Conservation (phyloP, 2,329 filamentous ascomycete genomes). For the Byssothecium circinans region DNA sequence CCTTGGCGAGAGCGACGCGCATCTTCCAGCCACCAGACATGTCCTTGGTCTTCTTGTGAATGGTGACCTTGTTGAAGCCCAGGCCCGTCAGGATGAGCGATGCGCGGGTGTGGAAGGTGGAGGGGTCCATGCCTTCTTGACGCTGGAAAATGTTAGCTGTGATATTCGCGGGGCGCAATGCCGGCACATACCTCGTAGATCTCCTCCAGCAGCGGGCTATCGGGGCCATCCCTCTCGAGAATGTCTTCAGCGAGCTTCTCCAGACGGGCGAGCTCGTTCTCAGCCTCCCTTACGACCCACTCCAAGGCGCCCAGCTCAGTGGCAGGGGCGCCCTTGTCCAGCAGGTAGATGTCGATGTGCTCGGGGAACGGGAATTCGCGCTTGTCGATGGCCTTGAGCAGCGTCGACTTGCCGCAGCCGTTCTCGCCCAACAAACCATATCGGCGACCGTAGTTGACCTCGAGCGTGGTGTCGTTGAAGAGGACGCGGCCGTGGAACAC, state of each 20-base stretch:
- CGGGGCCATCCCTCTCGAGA: conserved; percentile 88
- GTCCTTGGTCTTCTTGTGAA: conserved; percentile 99
- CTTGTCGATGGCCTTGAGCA: conserved; percentile 89
- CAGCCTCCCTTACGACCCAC: conserved; percentile 94
- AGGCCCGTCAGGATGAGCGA: conserved; percentile 97
- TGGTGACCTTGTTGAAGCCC: conserved; percentile 97
- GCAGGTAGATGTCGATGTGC: conserved; percentile 95
- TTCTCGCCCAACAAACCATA: conserved; percentile 98
- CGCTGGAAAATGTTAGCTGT: conserved; percentile 59
- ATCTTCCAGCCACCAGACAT: conserved; percentile 99
- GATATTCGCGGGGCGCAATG: conserved; percentile 5
- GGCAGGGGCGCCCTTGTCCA: conserved; percentile 94
- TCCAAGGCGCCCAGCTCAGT: conserved; percentile 88
- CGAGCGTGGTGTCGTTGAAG: conserved; percentile 89
- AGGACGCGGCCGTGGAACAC: conserved; percentile 98
- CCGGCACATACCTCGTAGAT: conserved; percentile 79
- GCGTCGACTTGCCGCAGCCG: conserved; percentile 98
- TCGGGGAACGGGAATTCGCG: conserved; percentile 96
- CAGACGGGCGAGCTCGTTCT: conserved; percentile 87
- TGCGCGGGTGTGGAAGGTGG: conserved; percentile 92
- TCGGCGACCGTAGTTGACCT: conserved; percentile 87
- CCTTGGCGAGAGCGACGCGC: conserved; percentile 97
- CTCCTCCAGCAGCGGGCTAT: conserved; percentile 86
- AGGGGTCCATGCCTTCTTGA: conserved; percentile 98
- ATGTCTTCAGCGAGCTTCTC: conserved; percentile 88